A percentile compares a stretch with the other conserved stretches of the same genome.
phyloP scores from a whole-genome alignment of 305 asterid species.

The Petunia hybrid region DNA sequence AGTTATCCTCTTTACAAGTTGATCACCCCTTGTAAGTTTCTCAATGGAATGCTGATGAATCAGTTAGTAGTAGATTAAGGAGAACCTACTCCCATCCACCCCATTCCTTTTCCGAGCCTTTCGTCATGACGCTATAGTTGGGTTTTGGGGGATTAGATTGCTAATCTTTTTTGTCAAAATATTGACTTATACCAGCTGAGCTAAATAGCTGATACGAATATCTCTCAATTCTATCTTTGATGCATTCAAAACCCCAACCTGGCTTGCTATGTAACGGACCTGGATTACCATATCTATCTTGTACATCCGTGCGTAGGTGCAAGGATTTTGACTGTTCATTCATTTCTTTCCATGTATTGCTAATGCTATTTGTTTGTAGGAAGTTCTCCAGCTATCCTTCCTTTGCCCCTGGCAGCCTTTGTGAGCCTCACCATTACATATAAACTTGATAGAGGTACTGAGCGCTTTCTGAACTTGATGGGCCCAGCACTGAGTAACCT shows the following conservation, averaged over 20 bases:
- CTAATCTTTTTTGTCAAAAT: conserved; percentile 12
- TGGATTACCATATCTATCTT: conserved; percentile 26
- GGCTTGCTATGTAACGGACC: conserved; percentile 18
- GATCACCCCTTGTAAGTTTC: background rate
- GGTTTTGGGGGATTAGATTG: conserved; percentile 3
- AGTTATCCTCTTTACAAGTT: conserved; percentile 21
- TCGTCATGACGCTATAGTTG: background rate
- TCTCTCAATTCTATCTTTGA: conserved; percentile 7
- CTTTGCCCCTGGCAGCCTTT: conserved; percentile 42
- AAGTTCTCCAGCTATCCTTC: conserved; percentile 40
- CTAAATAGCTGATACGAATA: conserved; percentile 10
- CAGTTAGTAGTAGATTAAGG: background rate
- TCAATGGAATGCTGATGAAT: conserved; percentile 11
- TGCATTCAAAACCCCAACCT: background rate
- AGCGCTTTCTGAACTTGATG: conserved; percentile 33
- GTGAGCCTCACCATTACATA: conserved; percentile 46
- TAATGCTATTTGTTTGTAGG: conserved; percentile 33
- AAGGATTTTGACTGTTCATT: background rate
- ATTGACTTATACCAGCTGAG: background rate
- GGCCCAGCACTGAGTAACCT: conserved; percentile 41
- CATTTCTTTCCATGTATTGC: background rate
- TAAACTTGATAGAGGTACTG: conserved; percentile 38
- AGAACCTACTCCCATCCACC: background rate
- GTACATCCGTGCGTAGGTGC: background rate
- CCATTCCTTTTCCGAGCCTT: conserved; percentile 20